Evolutionary conservation across 2,329 filamentous ascomycete genomes (phyloP).

Genomic region (Cladosporium sp.): DNA sequence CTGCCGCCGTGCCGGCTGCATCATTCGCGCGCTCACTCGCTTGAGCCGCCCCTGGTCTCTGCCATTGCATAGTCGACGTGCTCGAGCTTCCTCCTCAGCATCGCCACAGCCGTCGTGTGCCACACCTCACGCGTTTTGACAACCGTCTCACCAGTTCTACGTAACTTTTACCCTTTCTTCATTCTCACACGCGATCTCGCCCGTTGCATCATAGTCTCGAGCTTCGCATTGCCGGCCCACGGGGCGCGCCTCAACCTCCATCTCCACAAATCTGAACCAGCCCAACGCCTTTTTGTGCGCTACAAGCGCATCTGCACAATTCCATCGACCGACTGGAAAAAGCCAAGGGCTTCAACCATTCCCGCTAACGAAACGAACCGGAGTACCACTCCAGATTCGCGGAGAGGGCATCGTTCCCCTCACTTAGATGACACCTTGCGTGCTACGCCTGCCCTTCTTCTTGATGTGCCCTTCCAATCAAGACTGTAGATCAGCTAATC

Average conservation of each 20-base stretch:
- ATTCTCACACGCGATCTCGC: neutral
- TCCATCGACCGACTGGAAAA: neutral
- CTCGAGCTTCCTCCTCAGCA: neutral
- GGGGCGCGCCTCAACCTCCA: constrained; percentile 7
- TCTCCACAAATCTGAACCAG: constrained; percentile 9
- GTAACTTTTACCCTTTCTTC: constrained; percentile 1
- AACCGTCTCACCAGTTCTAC: neutral
- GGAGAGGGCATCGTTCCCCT: neutral
- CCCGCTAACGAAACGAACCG: neutral
- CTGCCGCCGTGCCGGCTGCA: constrained; percentile 4
- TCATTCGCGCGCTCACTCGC: neutral
- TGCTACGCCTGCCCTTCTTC: neutral
- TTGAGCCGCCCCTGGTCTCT: neutral
- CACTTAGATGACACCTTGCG: neutral
- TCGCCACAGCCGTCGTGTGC: neutral
- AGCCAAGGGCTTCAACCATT: neutral
- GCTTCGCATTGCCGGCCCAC: constrained; percentile 3
- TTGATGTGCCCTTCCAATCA: neutral
- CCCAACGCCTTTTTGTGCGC: constrained; percentile 13
- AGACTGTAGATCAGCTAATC: neutral
- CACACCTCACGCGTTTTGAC: neutral
- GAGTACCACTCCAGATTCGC: neutral
- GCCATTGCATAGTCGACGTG: neutral
- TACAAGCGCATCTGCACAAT: constrained; percentile 10
- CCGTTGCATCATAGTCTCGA: constrained; percentile 6